phyloP scores from a whole-genome alignment of 768 basidiomycete genomes.

The Tulasnella sp. region DNA sequence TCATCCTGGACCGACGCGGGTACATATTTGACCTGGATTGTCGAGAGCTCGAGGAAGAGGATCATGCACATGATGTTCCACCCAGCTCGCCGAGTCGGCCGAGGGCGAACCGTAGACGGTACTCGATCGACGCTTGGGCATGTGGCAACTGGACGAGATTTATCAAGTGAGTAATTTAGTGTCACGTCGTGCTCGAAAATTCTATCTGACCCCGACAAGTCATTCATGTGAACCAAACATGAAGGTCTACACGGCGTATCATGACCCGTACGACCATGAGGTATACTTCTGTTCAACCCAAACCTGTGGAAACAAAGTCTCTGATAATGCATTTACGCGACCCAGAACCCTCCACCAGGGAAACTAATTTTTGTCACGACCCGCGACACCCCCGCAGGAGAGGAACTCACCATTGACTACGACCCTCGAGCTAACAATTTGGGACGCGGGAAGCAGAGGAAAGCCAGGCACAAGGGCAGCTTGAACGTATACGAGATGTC shows the following conservation, averaged over 20 bases:
- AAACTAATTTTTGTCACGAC: background rate
- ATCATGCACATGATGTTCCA: background rate
- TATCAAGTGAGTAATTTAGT: background rate
- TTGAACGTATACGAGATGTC: background rate
- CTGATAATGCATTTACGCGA: background rate
- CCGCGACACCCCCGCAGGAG: background rate
- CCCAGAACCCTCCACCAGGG: background rate
- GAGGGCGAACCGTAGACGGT: background rate
- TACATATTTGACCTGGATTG: constrained; percentile 11
- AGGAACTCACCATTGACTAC: constrained; percentile 2
- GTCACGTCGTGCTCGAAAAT: background rate
- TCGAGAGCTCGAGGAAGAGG: background rate
- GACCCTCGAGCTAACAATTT: background rate
- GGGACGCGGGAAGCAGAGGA: background rate
- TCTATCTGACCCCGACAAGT: background rate
- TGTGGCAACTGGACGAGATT: constrained; percentile 1
- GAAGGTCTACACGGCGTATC: background rate
- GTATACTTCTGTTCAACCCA: background rate
- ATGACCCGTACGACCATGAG: background rate
- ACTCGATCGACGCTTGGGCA: background rate
- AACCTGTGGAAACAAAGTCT: too few species aligned
- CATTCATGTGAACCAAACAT: background rate
- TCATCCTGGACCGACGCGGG: background rate
- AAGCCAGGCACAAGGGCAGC: background rate
- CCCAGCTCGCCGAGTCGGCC: background rate